A percentile compares a stretch with the other conserved stretches of the same genome.
Evolutionary conservation across 2,329 filamentous ascomycete genomes (phyloP).

Genomic region (Xylaria multiplex): DNA sequence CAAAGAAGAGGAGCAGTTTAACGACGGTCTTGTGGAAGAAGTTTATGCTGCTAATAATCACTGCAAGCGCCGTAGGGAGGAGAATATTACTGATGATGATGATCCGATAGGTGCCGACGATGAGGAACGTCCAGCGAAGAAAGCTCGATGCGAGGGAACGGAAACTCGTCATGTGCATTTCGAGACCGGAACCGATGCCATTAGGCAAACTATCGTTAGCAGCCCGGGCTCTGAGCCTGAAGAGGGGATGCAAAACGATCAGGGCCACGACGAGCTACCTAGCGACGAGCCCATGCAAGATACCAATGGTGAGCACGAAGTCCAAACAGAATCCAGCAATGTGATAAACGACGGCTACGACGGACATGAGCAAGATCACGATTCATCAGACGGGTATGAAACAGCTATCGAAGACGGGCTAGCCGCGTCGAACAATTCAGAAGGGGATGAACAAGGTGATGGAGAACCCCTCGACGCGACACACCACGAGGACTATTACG

Average conservation of each 20-base stretch:
- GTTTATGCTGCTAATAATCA: background rate
- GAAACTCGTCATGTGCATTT: background rate
- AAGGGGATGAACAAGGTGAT: background rate
- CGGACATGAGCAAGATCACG: background rate
- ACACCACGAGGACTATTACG: background rate
- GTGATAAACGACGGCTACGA: background rate
- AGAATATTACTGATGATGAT: background rate
- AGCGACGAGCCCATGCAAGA: background rate
- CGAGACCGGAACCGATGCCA: background rate
- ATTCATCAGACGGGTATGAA: background rate
- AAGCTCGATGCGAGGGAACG: background rate
- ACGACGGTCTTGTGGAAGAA: background rate
- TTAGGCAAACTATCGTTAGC: background rate
- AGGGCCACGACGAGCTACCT: background rate
- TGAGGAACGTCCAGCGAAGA: slow-evolving; percentile 6
- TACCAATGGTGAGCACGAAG: no score
- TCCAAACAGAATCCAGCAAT: background rate
- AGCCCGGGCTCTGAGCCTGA: background rate
- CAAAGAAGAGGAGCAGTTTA: background rate
- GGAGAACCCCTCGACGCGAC: no score
- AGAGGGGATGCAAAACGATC: background rate
- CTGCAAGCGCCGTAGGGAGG: slow-evolving; percentile 15
- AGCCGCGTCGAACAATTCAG: background rate
- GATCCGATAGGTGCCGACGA: background rate
- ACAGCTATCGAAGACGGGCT: background rate